A percentile compares a stretch with the other conserved stretches of the same genome.
phyloP scores from a whole-genome alignment of 768 basidiomycete species.

The Leccinum imitatum region DNA sequence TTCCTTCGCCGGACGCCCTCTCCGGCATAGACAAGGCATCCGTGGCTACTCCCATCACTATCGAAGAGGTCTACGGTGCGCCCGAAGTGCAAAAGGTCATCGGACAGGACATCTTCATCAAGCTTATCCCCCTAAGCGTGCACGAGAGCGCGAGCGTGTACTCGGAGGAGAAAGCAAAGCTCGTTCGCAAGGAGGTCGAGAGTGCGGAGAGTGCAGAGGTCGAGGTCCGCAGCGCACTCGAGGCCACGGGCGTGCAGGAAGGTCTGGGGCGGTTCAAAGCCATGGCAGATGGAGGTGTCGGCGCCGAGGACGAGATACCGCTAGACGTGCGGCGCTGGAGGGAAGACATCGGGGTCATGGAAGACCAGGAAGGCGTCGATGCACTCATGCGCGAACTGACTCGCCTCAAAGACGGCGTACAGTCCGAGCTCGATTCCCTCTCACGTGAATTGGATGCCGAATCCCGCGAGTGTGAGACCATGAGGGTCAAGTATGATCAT shows the following conservation, averaged over 20 bases:
- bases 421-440: constrained; percentile 58
- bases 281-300: constrained; percentile 59
- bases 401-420: constrained; percentile 56
- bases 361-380: constrained; percentile 69
- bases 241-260: constrained; percentile 76
- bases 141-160: constrained; percentile 96
- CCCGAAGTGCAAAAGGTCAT: constrained; percentile 94
- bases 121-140: constrained; percentile 87
- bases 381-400: constrained; percentile 57
- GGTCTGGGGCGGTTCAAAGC: constrained; percentile 66
- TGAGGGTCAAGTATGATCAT: constrained; percentile 85
- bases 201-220: constrained; percentile 80
- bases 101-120: constrained; percentile 85
- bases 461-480: constrained; percentile 81
- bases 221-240: constrained; percentile 75
- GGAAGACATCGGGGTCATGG: constrained; percentile 69
- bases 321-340: constrained; percentile 70
- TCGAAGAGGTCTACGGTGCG: constrained; percentile 90
- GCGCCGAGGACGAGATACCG: constrained; percentile 64
- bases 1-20: constrained; percentile 77
- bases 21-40: constrained; percentile 78
- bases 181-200: constrained; percentile 87
- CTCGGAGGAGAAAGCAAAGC: constrained; percentile 97
- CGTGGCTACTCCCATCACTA: constrained; percentile 83
- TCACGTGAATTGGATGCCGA: constrained; percentile 76